Evolutionary conservation across 257 asterid species (phyloP), one percentile per base, ranked within the genome.

Genomic region (Scutellaria minor): DNA sequence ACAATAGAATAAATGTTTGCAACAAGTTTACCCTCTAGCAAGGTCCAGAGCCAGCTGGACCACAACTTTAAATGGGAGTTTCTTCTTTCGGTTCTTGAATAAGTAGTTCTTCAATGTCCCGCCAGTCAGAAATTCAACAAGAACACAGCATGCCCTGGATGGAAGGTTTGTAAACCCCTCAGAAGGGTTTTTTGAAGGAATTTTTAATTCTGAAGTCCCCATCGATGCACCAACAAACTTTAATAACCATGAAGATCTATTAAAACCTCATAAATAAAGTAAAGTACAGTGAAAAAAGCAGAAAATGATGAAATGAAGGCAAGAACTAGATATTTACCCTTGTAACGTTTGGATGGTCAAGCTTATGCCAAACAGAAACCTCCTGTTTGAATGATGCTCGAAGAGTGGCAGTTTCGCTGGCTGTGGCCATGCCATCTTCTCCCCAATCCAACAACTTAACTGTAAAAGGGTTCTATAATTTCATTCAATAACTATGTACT

Each of bases 361-460:
- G 98, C 81, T 87, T 79, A 69, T 90, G 93, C 98, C 98, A 92
- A 6, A 92, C 96, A 6, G 98, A 77, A 56, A 90, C 98, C 78
- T 90, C 98, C 51, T 90, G 94, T 70, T 76, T 85, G 70, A 92
- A 92, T 4, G 97, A 83, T 42, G 97, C 85, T 47, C 96, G 86
- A 68, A 88, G 81, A 47, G 88, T 82, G 14, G 91, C 88, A 57
- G 92, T 87, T 72, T 90, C 96, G 10, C 87, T 87, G 64, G 78
- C 83, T 3, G 94, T 88, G 42, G 87, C 78, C 75, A 83, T 85
- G 71, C 95, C 96, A 80, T 92, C 96, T 73, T 87, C 93, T 65
- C 96, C 97, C 98, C 96, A 92, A 71, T 92, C 96, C 84, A 92
- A 80, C 22, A 92, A 74, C 82, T 92, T 92, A 73, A 90, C 98